Base-by-base conservation (phyloP, 345 rosid species). In the Rhodomyrtus tomentosa region DNA sequence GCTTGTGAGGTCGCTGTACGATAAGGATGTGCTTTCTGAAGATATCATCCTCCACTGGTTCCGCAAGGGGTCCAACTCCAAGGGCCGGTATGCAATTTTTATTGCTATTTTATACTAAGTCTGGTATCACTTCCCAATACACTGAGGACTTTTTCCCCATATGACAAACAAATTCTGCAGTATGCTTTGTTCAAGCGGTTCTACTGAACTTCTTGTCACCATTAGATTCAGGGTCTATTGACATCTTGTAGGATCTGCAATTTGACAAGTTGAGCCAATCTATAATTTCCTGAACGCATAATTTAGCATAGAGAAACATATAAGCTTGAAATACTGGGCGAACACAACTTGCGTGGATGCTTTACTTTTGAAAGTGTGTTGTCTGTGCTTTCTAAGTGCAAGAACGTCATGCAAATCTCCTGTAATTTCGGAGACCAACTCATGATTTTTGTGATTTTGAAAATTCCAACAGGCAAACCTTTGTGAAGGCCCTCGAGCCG, bases 21-120 rank as follows among this genome's bases (percentile, higher is more conserved):
- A 96, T 8, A 93, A 95, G 50, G 99, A 98, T 87, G 98, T 98
- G 42, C 99, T 98, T 55, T 99, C 95, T 2, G 99, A 98, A 87
- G 98, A 94, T 90, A 98, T 98, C 85, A 90, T 98, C 88, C 96
- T 95, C 87, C 89, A 89, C 88, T 98, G 98, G 99, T 95, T 90
- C 92, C 95, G 94, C 50, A 95, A 92, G 89, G 99, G 99, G 73
- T 91, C 95, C 27, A 96, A 95, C 87, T 85, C 92, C 15, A 98
- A 92, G 96, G 99, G 99, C 91, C 93, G 99, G 99, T 96, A 84
- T 85, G 90, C 32, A 50, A 79, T 32, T 82, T 18, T 16, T 49
- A 36, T 68, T 21, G 1, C 32, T 55, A 29, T 13, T 16, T 29
- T 7, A 45, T 6, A 68, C 82, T n/a, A 59, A 22, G 42, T 58